Evolutionary conservation across 1,139 yeast genomes (phyloP).

Genomic region (Blastobotrys buckinghamii): DNA sequence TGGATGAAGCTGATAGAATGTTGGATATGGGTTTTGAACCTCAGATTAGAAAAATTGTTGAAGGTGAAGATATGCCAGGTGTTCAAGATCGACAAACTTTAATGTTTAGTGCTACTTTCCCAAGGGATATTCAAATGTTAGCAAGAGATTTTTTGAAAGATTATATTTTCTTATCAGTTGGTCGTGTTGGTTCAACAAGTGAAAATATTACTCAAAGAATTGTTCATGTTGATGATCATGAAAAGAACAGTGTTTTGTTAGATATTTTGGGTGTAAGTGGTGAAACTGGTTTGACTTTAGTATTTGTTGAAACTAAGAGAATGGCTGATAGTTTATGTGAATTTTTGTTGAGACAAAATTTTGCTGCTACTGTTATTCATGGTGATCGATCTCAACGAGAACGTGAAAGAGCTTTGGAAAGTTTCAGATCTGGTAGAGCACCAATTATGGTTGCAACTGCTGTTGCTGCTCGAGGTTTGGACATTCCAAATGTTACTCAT

Average conservation of each 20-base stretch:
- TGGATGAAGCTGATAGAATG: constrained; percentile 99
- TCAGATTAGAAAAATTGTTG: constrained; percentile 96
- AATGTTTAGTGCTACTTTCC: constrained; percentile 99
- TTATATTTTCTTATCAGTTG: constrained; percentile 92
- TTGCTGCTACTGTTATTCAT: constrained; percentile 97
- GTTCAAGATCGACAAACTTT: constrained; percentile 89
- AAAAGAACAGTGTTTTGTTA: constrained; percentile 85
- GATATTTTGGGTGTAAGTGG: constrained; percentile 77
- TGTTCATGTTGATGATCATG: constrained; percentile 89
- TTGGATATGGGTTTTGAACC: constrained; percentile 99
- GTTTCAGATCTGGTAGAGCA: constrained; percentile 79
- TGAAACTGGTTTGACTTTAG: constrained; percentile 75
- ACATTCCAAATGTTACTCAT: constrained; percentile 97
- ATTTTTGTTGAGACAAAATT: constrained; percentile 79
- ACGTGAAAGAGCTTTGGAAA: constrained; percentile 94
- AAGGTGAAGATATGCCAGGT: constrained; percentile 95
- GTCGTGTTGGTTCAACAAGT: constrained; percentile 96
- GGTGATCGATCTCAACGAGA: constrained; percentile 98
- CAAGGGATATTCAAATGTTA: constrained; percentile 91
- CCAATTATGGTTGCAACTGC: constrained; percentile 97
- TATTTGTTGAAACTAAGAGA: constrained; percentile 97
- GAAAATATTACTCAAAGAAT: constrained; percentile 95
- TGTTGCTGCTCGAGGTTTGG: constrained; percentile 98
- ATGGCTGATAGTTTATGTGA: constrained; percentile 96
- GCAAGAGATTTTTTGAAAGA: constrained; percentile 96